Percentiles rank a stretch among this genome's conserved stretches.
Conservation (phyloP, 352 stramenopile genomes). For the Detonula confervacea region DNA sequence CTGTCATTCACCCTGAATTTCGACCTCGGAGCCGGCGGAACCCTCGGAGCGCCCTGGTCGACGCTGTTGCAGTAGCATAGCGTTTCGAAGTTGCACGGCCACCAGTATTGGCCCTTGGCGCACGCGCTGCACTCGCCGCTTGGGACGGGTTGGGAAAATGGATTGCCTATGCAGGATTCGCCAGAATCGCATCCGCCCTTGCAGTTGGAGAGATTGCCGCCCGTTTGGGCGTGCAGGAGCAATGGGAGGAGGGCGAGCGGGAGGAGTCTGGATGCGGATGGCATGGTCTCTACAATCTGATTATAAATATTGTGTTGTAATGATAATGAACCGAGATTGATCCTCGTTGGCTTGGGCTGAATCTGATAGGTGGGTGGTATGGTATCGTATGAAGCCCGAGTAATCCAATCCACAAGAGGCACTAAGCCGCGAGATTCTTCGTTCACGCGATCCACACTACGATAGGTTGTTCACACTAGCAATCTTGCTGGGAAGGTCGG, state of each 20-base stretch:
- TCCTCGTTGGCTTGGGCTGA: too few species aligned
- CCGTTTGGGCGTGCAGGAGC: neutral
- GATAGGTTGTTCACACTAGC: too few species aligned
- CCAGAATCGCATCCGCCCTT: slow-evolving; percentile 35
- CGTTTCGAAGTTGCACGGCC: slow-evolving; percentile 55
- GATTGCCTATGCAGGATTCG: slow-evolving; percentile 42
- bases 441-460: too few species aligned
- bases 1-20: slow-evolving; percentile 20
- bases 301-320: too few species aligned
- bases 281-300: too few species aligned
- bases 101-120: slow-evolving; percentile 31
- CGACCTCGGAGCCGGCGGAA: slow-evolving; percentile 38
- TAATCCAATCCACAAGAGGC: too few species aligned
- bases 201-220: slow-evolving; percentile 38
- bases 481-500: too few species aligned
- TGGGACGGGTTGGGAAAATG: slow-evolving; percentile 36
- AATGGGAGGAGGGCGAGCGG: neutral
- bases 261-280: too few species aligned
- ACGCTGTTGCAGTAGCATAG: slow-evolving; percentile 32
- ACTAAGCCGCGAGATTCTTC: too few species aligned
- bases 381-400: too few species aligned
- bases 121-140: slow-evolving; percentile 30
- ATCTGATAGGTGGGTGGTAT: too few species aligned
- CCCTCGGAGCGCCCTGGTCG: slow-evolving; percentile 6
- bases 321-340: too few species aligned